Evolutionary conservation across 2,329 filamentous ascomycete genomes (phyloP).

Genomic region (Thelonectria blattea): DNA sequence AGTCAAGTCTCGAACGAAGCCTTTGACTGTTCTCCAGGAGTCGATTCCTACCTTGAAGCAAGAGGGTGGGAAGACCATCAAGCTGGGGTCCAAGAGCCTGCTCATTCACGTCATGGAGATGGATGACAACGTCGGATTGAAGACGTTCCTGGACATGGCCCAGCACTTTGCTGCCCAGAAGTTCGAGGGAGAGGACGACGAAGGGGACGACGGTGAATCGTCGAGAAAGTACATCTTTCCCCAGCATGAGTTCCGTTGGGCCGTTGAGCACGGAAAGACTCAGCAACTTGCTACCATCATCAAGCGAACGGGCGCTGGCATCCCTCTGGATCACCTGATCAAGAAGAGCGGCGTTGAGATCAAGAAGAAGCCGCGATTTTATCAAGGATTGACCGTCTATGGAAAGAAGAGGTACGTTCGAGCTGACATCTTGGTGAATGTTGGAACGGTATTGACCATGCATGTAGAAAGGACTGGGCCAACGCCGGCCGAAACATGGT

Average conservation of each 20-base stretch:
- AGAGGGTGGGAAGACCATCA: conserved; percentile 36
- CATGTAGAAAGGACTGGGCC: conserved; percentile 70
- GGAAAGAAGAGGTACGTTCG: conserved; percentile 66
- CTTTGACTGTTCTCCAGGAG: conserved; percentile 58
- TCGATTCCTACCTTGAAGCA: conserved; percentile 43
- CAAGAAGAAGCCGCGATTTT: conserved; percentile 70
- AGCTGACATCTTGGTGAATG: background rate
- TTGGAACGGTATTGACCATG: conserved; percentile 21
- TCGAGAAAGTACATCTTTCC: conserved; percentile 48
- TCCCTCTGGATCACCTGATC: conserved; percentile 71
- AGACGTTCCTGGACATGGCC: conserved; percentile 62
- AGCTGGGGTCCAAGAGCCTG: conserved; percentile 30
- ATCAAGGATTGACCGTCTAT: conserved; percentile 78
- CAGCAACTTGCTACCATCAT: conserved; percentile 69
- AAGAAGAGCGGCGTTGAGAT: conserved; percentile 69
- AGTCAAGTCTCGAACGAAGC: conserved; percentile 68
- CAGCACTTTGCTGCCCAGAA: conserved; percentile 51
- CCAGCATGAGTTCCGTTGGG: conserved; percentile 48
- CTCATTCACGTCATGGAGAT: conserved; percentile 55
- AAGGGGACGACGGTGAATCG: conserved; percentile 42
- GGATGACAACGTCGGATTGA: conserved; percentile 61
- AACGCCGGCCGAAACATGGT: conserved; percentile 60
- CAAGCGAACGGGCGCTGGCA: conserved; percentile 68
- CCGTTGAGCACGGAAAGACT: conserved; percentile 56
- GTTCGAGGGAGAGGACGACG: conserved; percentile 41